These are phyloP conservation scores for Arxiozyma bovina DNA, from an alignment of 1,139 yeast species.

Conservation along the genomic window DNA sequence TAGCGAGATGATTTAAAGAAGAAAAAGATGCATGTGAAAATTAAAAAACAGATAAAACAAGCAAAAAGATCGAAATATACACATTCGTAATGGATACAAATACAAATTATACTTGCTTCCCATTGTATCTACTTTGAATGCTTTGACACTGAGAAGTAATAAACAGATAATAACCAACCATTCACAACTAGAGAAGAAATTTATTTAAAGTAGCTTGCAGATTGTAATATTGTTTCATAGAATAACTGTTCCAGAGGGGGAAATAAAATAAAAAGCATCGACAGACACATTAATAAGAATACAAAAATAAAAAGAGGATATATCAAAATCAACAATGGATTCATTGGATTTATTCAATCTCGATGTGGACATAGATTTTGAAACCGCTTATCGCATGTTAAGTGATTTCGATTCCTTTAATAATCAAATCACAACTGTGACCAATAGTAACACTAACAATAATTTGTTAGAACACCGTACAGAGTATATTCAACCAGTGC, in stretches of 20 bases:
- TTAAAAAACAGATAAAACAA: background rate
- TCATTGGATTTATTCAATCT: constrained; percentile 17
- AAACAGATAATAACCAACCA: too few species aligned
- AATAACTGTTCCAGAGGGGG: background rate
- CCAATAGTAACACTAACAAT: background rate
- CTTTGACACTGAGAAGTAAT: too few species aligned
- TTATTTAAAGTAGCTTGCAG: too few species aligned
- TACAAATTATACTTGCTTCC: too few species aligned
- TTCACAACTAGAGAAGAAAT: too few species aligned
- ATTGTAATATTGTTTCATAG: background rate
- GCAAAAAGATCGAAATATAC: background rate
- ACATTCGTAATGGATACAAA: too few species aligned
- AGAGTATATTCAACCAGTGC: background rate
- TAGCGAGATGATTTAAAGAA: background rate
- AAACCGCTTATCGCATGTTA: constrained; percentile 30
- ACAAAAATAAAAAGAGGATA: background rate
- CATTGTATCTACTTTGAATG: too few species aligned
- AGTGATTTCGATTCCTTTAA: constrained; percentile 9
- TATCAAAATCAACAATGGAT: background rate
- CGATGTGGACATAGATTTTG: constrained; percentile 29
- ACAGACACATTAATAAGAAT: background rate
- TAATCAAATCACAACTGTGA: background rate
- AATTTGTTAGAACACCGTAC: background rate
- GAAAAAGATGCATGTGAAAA: background rate
- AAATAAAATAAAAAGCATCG: background rate